Evolutionary conservation across 2,329 filamentous ascomycete genomes (phyloP).

Genomic region (Fragosphaeria purpurea): DNA sequence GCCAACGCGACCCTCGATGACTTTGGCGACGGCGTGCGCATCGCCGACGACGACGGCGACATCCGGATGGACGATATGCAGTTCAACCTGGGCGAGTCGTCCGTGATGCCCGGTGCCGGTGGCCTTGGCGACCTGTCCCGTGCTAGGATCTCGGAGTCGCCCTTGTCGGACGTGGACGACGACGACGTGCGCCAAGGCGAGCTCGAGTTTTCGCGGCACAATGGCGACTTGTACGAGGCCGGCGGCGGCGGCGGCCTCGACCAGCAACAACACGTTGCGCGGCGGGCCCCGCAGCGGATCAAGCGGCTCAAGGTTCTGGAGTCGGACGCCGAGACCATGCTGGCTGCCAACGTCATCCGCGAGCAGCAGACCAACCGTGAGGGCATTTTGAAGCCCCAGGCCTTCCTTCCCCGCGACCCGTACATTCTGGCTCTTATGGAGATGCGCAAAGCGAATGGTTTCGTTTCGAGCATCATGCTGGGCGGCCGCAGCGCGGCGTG

Average conservation of each 20-base stretch:
- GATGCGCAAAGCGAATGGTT: conserved; percentile 83
- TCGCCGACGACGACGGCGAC: conserved; percentile 55
- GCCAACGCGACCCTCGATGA: conserved; percentile 47
- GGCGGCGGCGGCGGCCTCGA: conserved; percentile 40
- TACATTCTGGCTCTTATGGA: conserved; percentile 79
- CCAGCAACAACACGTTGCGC: conserved; percentile 42
- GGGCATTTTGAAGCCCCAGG: conserved; percentile 72
- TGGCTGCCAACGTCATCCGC: conserved; percentile 69
- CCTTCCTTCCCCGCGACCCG: conserved; percentile 79
- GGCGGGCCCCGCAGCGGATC: conserved; percentile 60
- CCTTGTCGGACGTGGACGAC: conserved; percentile 60
- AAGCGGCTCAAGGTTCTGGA: conserved; percentile 70
- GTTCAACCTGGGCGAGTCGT: conserved; percentile 51
- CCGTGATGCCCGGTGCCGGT: conserved; percentile 42
- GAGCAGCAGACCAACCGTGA: conserved; percentile 77
- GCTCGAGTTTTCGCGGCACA: conserved; percentile 41
- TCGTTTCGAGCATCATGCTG: conserved; percentile 78
- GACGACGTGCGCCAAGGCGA: conserved; percentile 50
- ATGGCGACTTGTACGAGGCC: conserved; percentile 52
- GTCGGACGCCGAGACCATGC: conserved; percentile 70
- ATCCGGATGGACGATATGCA: conserved; percentile 54
- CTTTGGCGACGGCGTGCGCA: conserved; percentile 45
- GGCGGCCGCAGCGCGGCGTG: conserved; percentile 69
- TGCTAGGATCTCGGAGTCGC: conserved; percentile 57
- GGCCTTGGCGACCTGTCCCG: conserved; percentile 39